Evolutionary conservation across 768 basidiomycete genomes (phyloP).

Genomic region (Lentinula sp.): DNA sequence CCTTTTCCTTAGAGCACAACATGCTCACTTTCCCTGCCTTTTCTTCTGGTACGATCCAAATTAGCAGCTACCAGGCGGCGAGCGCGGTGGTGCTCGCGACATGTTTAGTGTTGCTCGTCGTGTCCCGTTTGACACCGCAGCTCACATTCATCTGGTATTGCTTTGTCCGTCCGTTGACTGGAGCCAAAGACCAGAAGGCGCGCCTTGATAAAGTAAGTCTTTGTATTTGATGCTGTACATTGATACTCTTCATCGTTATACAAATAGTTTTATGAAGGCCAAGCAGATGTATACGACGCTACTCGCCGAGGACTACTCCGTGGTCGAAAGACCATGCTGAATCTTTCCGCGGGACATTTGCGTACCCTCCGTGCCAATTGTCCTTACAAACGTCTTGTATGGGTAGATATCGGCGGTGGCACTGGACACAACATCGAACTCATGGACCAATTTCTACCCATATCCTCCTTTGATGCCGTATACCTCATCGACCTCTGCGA

Average conservation of each 20-base stretch:
- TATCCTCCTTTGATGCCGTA: slow-evolving; percentile 52
- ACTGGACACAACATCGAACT: slow-evolving; percentile 66
- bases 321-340: slow-evolving; percentile 69
- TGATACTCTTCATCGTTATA: neutral
- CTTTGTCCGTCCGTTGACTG: slow-evolving; percentile 35
- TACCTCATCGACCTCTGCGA: slow-evolving; percentile 71
- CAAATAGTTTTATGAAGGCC: slow-evolving; percentile 57
- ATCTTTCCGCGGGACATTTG: slow-evolving; percentile 59
- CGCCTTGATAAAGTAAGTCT: slow-evolving; percentile 36
- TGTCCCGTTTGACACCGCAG: slow-evolving; percentile 27
- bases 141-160: slow-evolving; percentile 46
- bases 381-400: slow-evolving; percentile 48
- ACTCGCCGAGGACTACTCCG: slow-evolving; percentile 58
- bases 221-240: neutral
- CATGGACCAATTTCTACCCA: slow-evolving; percentile 52
- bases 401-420: slow-evolving; percentile 78
- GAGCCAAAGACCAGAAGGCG: slow-evolving; percentile 31
- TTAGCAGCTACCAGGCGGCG: neutral
- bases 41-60: neutral
- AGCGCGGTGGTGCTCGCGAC: neutral
- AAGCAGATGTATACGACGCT: slow-evolving; percentile 68
- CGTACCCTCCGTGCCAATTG: slow-evolving; percentile 34
- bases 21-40: neutral
- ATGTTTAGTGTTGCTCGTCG: neutral
- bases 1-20: neutral